Conservation (phyloP, 352 stramenopile species). For the Phytophthora uliginosa region DNA sequence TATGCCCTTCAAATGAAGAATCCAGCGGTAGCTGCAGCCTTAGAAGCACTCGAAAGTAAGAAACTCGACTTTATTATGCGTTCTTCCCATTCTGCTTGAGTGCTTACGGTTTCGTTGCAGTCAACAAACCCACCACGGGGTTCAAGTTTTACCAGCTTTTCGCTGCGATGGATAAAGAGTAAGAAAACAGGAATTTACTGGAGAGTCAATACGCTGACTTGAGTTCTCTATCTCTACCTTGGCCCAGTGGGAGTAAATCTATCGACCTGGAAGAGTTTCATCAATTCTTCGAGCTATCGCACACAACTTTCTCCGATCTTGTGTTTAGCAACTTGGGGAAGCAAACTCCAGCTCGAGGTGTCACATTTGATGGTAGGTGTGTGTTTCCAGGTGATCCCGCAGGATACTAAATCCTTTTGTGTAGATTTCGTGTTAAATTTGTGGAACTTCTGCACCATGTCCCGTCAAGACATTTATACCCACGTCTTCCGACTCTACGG, state of each 20-base stretch:
- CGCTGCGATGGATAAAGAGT: conserved; percentile 62
- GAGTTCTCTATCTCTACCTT: background rate
- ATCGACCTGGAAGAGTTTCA: conserved; percentile 69
- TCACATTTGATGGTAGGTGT: conserved; percentile 53
- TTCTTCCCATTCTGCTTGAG: background rate
- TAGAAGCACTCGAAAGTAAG: conserved; percentile 50
- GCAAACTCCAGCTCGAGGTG: conserved; percentile 41
- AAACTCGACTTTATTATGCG: background rate
- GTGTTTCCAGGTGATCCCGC: background rate
- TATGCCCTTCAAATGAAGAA: conserved; percentile 55
- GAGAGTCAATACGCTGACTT: background rate
- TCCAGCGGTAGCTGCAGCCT: conserved; percentile 37
- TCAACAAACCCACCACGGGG: conserved; percentile 48
- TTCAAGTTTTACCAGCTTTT: conserved; percentile 62
- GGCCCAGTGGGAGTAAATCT: conserved; percentile 56
- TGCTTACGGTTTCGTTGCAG: conserved; percentile 18
- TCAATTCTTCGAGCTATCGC: conserved; percentile 45
- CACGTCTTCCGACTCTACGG: conserved; percentile 65
- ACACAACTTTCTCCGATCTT: conserved; percentile 59
- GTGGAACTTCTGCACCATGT: conserved; percentile 76
- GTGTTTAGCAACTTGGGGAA: conserved; percentile 67
- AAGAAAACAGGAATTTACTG: conserved; percentile 1
- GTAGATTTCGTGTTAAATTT: conserved; percentile 67
- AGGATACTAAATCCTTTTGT: background rate
- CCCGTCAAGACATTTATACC: conserved; percentile 38